Base-by-base conservation (phyloP, 306 rosid genomes). In the Dicorynia guianensis region DNA sequence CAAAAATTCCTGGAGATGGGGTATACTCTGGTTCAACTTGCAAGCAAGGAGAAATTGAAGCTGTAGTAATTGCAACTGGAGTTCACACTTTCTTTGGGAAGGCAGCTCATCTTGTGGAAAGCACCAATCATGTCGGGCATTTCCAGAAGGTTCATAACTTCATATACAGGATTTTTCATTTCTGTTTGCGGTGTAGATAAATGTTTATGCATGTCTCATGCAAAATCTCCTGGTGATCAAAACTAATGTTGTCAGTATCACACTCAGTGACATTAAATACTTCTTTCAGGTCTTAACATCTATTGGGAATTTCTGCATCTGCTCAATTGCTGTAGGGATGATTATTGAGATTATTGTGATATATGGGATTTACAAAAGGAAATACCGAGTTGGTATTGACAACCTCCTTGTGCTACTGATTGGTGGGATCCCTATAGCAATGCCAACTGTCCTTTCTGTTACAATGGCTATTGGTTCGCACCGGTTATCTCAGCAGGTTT, bases 391-490 rank as follows among this genome's bases (percentile, higher is more conserved):
- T 25, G 92, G 93, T 55, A 55, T 91, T 10, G 87, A 91, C 64
- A 91, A 85, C 84, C 89, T 91, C 11, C 96, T 88, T 5, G 96
- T 91, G n/a, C 81, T 91, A 11, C 87, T 91, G 4, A 88, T 91
- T 17, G 96, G 93, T 5, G 96, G 96, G 10, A 91, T 91, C 64
- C 96, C 96, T 47, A 91, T 91, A 79, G 96, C 96, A 4, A 91
- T 91, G 93, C 96, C 96, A 77, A 87, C 96, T 65, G 96, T 88
- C 67, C 96, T 91, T 79, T 91, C 96, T 30, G 96, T 91, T 19
- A 91, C 96, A 53, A 91, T 91, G 96, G 93, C 96, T 7, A 88
- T 88, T 59, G 93, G 96, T 64, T 83, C 93, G 34, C 91, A 90
- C 44, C 77, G 73, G 54, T 72, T 90, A 65, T 80, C 93, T 56